These are phyloP conservation scores for Austroboletus novae-zelandiae DNA, from an alignment of 1,284 basidiomycete genomes.

Conservation along the genomic window DNA sequence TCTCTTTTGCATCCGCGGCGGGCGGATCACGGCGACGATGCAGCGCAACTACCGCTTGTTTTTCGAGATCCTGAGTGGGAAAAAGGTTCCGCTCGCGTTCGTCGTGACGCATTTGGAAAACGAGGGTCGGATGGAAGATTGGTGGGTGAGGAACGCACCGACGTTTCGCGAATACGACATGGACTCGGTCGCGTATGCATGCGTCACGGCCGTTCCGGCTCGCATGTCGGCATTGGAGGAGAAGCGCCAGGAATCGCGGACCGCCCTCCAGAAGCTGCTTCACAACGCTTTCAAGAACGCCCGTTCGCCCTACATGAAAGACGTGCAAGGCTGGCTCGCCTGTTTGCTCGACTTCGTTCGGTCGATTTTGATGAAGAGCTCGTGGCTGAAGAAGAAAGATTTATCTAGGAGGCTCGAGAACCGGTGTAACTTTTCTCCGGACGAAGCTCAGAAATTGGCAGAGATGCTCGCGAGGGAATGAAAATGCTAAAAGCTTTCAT, in stretches of 20 bases:
- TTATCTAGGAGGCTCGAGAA: background rate
- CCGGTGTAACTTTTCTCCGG: background rate
- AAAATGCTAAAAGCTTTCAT: too few species aligned
- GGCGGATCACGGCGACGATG: background rate
- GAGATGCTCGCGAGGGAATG: background rate
- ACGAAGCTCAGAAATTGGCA: background rate
- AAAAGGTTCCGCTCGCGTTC: background rate
- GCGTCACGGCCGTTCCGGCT: background rate
- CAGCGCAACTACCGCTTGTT: background rate
- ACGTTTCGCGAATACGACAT: background rate
- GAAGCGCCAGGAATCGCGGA: conserved; percentile 2
- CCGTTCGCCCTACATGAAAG: background rate
- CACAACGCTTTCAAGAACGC: background rate
- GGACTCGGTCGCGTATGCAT: background rate
- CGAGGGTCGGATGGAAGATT: background rate
- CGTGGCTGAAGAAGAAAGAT: background rate
- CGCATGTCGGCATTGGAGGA: background rate
- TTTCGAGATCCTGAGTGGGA: background rate
- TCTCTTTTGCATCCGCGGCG: background rate
- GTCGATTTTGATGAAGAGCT: background rate
- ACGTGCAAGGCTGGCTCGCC: background rate
- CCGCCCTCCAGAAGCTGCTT: background rate
- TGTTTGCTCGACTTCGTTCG: background rate
- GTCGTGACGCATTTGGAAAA: background rate
- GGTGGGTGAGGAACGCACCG: background rate